Evolutionary conservation across 2,329 filamentous ascomycete genomes (phyloP), one percentile per base, ranked within the genome.

Genomic region (Nothomitra cinnamomea): DNA sequence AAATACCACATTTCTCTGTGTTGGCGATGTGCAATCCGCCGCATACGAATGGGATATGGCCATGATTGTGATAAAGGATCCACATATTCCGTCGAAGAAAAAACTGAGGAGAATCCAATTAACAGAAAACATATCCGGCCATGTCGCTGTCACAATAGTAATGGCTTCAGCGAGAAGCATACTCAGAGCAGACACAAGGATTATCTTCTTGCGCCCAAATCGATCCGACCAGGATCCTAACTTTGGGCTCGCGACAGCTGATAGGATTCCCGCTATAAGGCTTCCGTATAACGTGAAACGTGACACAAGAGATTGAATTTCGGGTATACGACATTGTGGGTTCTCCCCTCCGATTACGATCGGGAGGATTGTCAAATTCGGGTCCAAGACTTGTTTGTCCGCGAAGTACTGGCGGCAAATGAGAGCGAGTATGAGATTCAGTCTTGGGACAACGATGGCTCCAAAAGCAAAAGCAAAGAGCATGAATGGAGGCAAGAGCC

Each of bases 391-490:
- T n/a, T 21, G 19, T 25, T 35, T 41, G 60, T 94, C 83, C 22
- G 81, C 75, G 59, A 92, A 83, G 66, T 95, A 94, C 56, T 85
- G 76, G 57, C 80, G 78, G 66, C 92, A 98, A 52, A 96, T 79
- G 25, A 98, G 74, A 55, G 82, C 77, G 57, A 94, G 74, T 57
- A 94, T 87, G 67, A 95, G 70, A 62, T 95, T 94, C 57, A 95
- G 74, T 65, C 85, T 92, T 8, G 90, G 89, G 7, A 95, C 86
- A 6, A 92, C 72, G 5, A 86, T 78, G 54, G 87, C 87, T 32
- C 90, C 92, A 66, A 92, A 90, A 0, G 89, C 88, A 53, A 94
- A 71, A 0, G 87, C 87, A 63, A 87, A 90, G 45, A 95, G 67
- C 54, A 85, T 74, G 66, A 89, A 92, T 0, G 88, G 85, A 0